Evolutionary conservation across 2,329 filamentous ascomycete genomes (phyloP).

Genomic region (Colletotrichum sublineola): DNA sequence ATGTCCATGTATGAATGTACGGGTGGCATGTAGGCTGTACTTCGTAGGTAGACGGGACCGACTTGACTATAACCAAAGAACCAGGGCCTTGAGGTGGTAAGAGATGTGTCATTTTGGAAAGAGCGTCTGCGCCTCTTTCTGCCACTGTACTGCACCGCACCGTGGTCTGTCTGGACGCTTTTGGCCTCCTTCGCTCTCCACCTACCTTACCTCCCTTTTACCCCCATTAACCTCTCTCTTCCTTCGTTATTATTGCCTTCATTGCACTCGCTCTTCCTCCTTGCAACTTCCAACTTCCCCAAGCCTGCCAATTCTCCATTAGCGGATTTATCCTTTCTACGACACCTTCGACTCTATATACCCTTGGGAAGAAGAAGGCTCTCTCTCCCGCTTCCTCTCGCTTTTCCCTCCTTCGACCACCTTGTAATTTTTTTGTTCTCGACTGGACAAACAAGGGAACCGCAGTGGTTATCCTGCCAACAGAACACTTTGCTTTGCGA

Average conservation of each 20-base stretch:
- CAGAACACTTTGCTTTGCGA: not conserved
- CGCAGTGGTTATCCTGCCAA: no score
- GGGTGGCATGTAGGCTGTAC: no score
- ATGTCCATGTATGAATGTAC: no score
- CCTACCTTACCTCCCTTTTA: slow-evolving; percentile 17
- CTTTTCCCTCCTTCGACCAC: slow-evolving; percentile 8
- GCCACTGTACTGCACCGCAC: not conserved
- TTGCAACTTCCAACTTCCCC: slow-evolving; percentile 20
- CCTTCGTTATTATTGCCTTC: slow-evolving; percentile 24
- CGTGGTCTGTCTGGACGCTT: not conserved
- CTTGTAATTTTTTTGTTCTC: slow-evolving; percentile 21
- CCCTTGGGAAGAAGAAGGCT: slow-evolving; percentile 11
- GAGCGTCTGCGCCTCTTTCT: slow-evolving; percentile 13
- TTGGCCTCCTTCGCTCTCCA: slow-evolving; percentile 8
- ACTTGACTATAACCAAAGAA: not conserved
- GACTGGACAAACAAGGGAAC: no score
- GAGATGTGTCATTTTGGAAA: slow-evolving; percentile 38
- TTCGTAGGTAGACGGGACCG: no score
- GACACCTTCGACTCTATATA: slow-evolving; percentile 11
- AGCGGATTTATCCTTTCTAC: not conserved
- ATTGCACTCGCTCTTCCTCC: slow-evolving; percentile 35
- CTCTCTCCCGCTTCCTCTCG: slow-evolving; percentile 8
- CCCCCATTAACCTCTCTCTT: not conserved
- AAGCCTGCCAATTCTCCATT: slow-evolving; percentile 25
- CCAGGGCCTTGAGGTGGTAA: slow-evolving; percentile 2